phyloP scores from a whole-genome alignment of 345 rosid genomes.

The Heritiera fomes region DNA sequence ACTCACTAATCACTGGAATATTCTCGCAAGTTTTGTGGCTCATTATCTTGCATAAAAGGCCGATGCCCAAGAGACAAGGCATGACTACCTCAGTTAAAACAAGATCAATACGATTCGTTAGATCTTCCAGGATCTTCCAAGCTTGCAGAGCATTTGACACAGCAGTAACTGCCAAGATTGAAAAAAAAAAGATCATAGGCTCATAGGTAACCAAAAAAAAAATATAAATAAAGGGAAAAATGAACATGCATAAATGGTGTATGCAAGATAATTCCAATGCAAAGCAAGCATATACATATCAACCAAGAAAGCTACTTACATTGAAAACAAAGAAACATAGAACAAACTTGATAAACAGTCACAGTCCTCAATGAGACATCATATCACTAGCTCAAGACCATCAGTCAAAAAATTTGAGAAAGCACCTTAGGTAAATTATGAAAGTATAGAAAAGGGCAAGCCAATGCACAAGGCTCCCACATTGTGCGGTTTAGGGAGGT shows the following conservation, averaged over 20 bases:
- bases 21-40: constrained; percentile 52
- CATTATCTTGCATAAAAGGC: constrained; percentile 59
- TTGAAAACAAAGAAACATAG: neutral
- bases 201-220: neutral
- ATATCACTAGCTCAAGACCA: neutral
- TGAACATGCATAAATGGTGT: neutral
- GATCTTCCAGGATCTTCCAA: constrained; percentile 54
- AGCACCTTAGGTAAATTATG: neutral
- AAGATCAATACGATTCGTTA: constrained; percentile 52
- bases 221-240: neutral
- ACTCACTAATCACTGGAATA: constrained; percentile 62
- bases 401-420: neutral
- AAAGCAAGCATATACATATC: neutral
- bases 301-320: neutral
- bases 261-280: neutral
- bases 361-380: neutral
- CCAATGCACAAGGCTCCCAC: too few relatives aligned
- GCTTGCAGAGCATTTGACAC: constrained; percentile 60
- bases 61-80: constrained; percentile 60
- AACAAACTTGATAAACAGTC: neutral
- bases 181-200: neutral
- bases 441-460: neutral
- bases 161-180: constrained; percentile 39
- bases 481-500: too few relatives aligned
- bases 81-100: constrained; percentile 56